Evolutionary conservation across 441 rosid species (phyloP).

Genomic region (Pelargonium australe): DNA sequence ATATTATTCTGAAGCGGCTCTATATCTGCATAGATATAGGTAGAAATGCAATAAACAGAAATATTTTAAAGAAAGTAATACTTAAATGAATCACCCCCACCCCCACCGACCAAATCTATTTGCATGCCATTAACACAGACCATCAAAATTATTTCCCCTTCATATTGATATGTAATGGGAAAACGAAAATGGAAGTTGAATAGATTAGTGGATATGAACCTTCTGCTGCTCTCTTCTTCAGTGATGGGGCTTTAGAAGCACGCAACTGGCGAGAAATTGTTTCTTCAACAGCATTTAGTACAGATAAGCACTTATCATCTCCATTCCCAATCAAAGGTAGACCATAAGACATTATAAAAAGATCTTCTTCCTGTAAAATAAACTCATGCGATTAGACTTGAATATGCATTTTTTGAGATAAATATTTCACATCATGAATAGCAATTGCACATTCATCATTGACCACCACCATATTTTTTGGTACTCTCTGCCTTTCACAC

Average conservation of each 20-base stretch:
- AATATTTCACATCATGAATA: background rate
- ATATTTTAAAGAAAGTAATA: background rate
- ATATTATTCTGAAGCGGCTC: constrained; percentile 71
- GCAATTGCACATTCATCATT: background rate
- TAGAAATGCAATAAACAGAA: background rate
- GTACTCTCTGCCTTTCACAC: background rate
- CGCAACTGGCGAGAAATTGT: constrained; percentile 80
- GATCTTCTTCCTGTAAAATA: constrained; percentile 83
- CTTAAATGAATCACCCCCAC: background rate
- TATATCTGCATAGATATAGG: constrained; percentile 46
- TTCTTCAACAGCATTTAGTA: constrained; percentile 90
- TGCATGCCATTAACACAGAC: too few species aligned
- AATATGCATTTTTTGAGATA: background rate
- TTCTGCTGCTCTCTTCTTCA: constrained; percentile 52
- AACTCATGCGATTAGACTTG: constrained; percentile 7
- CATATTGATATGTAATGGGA: background rate
- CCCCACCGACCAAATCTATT: background rate
- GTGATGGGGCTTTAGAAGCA: constrained; percentile 63
- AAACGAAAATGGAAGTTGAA: constrained; percentile 13
- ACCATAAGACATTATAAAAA: constrained; percentile 82
- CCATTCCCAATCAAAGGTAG: constrained; percentile 74
- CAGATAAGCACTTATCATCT: constrained; percentile 73
- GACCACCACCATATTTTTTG: too few species aligned
- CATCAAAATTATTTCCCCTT: background rate
- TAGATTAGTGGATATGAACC: constrained; percentile 39